A percentile compares a stretch with the other conserved stretches of the same genome.
Evolutionary conservation across 2,329 filamentous ascomycete genomes (phyloP).

Genomic region (Nemania diffusa): DNA sequence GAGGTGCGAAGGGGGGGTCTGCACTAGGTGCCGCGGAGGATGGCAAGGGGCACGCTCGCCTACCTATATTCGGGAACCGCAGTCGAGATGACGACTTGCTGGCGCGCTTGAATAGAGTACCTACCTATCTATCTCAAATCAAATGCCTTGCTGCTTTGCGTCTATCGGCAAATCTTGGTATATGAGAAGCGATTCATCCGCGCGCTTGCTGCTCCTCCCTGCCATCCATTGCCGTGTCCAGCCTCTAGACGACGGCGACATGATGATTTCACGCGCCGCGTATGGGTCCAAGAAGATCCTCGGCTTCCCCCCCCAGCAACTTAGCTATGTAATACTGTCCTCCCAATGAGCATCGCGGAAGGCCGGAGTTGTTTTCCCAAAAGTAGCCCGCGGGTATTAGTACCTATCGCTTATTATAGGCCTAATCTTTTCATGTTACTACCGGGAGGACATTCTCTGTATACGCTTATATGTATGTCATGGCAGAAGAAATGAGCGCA

Average conservation of each 20-base stretch:
- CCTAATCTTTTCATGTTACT: slow-evolving; percentile 21
- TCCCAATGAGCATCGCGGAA: slow-evolving; percentile 27
- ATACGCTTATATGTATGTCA: slow-evolving; percentile 31
- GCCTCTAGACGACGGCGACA: neutral
- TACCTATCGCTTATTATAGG: slow-evolving; percentile 30
- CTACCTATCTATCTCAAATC: neutral
- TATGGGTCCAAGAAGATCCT: slow-evolving; percentile 25
- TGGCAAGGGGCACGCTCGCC: slow-evolving; percentile 19
- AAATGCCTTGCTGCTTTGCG: slow-evolving; percentile 25
- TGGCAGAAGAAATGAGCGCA: slow-evolving; percentile 21
- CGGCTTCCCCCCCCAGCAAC: slow-evolving; percentile 11
- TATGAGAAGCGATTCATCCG: slow-evolving; percentile 35
- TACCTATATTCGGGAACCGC: slow-evolving; percentile 16
- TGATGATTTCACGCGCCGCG: slow-evolving; percentile 22
- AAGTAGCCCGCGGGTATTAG: slow-evolving; percentile 19
- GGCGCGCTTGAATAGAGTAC: slow-evolving; percentile 12
- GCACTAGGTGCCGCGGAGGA: slow-evolving; percentile 18
- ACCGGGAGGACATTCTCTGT: slow-evolving; percentile 28
- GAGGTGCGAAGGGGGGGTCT: slow-evolving; percentile 3
- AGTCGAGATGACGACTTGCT: slow-evolving; percentile 15
- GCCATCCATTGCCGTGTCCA: slow-evolving; percentile 25
- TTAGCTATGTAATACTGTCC: slow-evolving; percentile 23
- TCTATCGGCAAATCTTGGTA: slow-evolving; percentile 34
- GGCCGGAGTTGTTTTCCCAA: slow-evolving; percentile 22
- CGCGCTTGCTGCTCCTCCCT: slow-evolving; percentile 30